phyloP scores from a whole-genome alignment of 495 filamentous ascomycete species.

The Massariosphaeria phaeospora region DNA sequence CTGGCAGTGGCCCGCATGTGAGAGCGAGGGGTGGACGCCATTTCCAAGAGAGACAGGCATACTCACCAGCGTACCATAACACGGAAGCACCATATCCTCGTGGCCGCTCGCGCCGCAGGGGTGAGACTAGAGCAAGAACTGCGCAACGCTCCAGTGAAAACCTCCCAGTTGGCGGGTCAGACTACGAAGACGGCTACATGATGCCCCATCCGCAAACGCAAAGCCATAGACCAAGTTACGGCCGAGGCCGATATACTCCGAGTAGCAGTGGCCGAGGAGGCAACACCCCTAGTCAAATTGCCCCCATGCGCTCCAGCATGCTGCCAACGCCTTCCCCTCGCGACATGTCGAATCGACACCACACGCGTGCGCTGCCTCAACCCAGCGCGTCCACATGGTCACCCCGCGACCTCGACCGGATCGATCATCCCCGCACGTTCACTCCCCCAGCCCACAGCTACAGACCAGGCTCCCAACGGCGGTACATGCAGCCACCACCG shows the following conservation, averaged over 20 bases:
- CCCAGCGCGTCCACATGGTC: neutral
- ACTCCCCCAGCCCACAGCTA: neutral
- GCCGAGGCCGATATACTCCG: too few species aligned
- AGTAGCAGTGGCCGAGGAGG: too few species aligned
- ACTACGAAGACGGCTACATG: neutral
- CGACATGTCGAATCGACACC: neutral
- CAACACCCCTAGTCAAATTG: too few species aligned
- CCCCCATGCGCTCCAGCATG: neutral
- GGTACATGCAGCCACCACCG: neutral
- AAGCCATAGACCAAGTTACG: too few species aligned
- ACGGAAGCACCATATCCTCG: too few species aligned
- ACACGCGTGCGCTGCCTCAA: neutral
- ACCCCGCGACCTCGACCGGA: neutral
- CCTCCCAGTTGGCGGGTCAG: neutral
- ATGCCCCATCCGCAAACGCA: neutral
- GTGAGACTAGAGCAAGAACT: neutral
- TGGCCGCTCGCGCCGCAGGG: neutral
- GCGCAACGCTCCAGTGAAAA: constrained; percentile 19
- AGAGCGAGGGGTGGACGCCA: too few species aligned
- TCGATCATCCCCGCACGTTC: neutral
- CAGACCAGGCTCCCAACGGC: neutral
- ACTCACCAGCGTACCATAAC: too few species aligned
- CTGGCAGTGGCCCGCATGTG: too few species aligned
- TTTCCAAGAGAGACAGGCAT: too few species aligned
- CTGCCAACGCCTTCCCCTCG: constrained; percentile 3